Percentiles rank a stretch among this genome's conserved stretches.
Conservation (phyloP, 768 basidiomycete species). For the Rhodotorula paludigena region DNA sequence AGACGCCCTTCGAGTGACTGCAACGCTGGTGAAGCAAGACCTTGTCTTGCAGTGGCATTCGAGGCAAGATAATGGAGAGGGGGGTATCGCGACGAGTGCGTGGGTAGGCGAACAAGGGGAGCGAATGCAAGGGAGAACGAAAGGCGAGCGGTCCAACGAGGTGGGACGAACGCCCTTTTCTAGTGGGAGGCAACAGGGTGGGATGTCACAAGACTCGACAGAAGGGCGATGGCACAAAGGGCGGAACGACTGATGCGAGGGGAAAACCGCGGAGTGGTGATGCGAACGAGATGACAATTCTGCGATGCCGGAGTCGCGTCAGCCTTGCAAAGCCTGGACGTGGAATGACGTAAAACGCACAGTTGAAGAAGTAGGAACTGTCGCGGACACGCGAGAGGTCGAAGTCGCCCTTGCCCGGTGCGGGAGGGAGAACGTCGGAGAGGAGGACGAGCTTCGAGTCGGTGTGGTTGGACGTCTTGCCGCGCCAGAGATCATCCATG, state of each 20-base stretch:
- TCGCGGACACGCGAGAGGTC: conserved; percentile 73
- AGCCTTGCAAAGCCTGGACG: too few relatives aligned
- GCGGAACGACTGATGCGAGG: not conserved
- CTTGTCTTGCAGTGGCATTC: too few relatives aligned
- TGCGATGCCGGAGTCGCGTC: too few relatives aligned
- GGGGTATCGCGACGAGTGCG: too few relatives aligned
- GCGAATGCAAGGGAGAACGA: too few relatives aligned
- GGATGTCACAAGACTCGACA: too few relatives aligned
- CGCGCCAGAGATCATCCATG: conserved; percentile 2
- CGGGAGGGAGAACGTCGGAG: conserved; percentile 66
- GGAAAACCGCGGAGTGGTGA: not conserved
- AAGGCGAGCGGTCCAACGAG: too few relatives aligned
- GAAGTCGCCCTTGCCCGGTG: conserved; percentile 80
- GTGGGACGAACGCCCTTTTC: not conserved
- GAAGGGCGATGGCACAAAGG: too few relatives aligned
- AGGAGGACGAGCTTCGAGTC: conserved; percentile 61
- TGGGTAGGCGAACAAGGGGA: too few relatives aligned
- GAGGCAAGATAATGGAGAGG: too few relatives aligned
- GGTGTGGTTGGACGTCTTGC: conserved; percentile 12
- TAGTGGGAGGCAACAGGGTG: not conserved
- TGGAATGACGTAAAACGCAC: not conserved
- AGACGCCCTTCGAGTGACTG: too few relatives aligned
- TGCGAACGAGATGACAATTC: not conserved
- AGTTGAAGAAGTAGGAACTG: conserved; percentile 76
- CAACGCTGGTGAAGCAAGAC: too few relatives aligned